phyloP scores from a whole-genome alignment of 108 stramenopile genomes.

The Stephanodiscus triporus region DNA sequence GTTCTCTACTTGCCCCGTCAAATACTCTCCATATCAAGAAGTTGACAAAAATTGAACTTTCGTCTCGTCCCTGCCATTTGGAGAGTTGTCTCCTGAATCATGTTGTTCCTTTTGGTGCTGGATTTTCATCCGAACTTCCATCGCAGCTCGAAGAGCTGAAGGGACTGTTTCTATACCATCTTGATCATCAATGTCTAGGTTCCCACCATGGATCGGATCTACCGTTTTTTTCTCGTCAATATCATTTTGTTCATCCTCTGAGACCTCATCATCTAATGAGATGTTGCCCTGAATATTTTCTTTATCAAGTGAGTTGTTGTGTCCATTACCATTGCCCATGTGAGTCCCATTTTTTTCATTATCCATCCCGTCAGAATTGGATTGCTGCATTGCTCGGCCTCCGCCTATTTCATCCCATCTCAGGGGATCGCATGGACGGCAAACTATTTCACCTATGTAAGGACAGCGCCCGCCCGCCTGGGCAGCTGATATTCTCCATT shows the following conservation, averaged over 20 bases:
- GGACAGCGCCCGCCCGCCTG: too few relatives aligned
- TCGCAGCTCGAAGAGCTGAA: conserved; percentile 2
- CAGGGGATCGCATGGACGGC: conserved; percentile 36
- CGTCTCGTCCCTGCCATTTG: background rate
- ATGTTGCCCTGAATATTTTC: background rate
- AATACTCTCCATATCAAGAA: background rate
- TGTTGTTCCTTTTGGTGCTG: background rate
- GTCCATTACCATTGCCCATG: background rate
- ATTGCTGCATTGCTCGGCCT: background rate
- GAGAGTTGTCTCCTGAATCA: background rate
- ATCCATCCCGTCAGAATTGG: conserved; percentile 1
- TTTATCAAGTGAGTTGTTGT: background rate
- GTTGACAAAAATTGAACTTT: conserved; percentile 6
- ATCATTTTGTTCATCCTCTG: background rate
- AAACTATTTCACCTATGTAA: conserved; percentile 29
- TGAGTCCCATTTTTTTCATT: conserved; percentile 4
- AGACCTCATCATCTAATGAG: background rate
- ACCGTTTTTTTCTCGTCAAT: background rate
- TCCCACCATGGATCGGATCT: background rate
- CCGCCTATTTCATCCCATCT: conserved; percentile 12
- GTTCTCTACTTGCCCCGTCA: background rate
- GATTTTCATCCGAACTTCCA: background rate
- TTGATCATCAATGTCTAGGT: background rate
- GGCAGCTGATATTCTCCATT: conserved; percentile 27
- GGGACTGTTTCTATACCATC: background rate